Percentiles rank a stretch among this genome's conserved stretches.
Evolutionary conservation across 768 basidiomycete species (phyloP).

Genomic region (Naganishia antarctica): DNA sequence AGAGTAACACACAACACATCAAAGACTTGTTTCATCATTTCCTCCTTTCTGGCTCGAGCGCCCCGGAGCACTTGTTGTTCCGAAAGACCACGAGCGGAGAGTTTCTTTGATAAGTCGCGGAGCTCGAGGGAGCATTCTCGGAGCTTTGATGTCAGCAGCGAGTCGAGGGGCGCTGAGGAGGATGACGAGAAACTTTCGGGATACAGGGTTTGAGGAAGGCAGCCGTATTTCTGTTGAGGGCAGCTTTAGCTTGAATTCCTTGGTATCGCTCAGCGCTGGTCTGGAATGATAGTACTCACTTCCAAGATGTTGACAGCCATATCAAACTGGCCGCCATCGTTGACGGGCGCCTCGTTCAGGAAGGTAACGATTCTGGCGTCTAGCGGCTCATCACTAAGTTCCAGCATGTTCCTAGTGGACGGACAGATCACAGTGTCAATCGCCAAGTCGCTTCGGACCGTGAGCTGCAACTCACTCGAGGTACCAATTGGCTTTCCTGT

Average conservation of each 20-base stretch:
- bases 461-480: slow-evolving; percentile 56
- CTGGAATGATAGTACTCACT: slow-evolving; percentile 46
- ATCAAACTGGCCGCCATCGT: slow-evolving; percentile 93
- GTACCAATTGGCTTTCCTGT: slow-evolving; percentile 73
- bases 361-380: slow-evolving; percentile 77
- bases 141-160: slow-evolving; percentile 79
- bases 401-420: slow-evolving; percentile 59
- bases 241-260: slow-evolving; percentile 2
- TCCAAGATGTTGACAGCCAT: slow-evolving; percentile 71
- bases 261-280: background rate
- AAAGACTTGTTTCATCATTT: slow-evolving; percentile 77
- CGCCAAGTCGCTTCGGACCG: background rate
- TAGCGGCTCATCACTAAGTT: slow-evolving; percentile 70
- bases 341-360: slow-evolving; percentile 70
- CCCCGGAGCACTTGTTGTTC: slow-evolving; percentile 50
- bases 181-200: slow-evolving; percentile 79
- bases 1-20: slow-evolving; percentile 76
- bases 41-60: slow-evolving; percentile 77
- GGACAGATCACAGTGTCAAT: background rate
- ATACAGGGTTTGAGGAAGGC: slow-evolving; percentile 75
- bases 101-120: slow-evolving; percentile 59
- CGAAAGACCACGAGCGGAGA: slow-evolving; percentile 51
- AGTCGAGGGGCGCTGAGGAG: slow-evolving; percentile 66
- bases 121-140: slow-evolving; percentile 84
- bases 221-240: slow-evolving; percentile 64